Base-by-base conservation (phyloP, 2,329 filamentous ascomycete species). In the Aureobasidium sp. region DNA sequence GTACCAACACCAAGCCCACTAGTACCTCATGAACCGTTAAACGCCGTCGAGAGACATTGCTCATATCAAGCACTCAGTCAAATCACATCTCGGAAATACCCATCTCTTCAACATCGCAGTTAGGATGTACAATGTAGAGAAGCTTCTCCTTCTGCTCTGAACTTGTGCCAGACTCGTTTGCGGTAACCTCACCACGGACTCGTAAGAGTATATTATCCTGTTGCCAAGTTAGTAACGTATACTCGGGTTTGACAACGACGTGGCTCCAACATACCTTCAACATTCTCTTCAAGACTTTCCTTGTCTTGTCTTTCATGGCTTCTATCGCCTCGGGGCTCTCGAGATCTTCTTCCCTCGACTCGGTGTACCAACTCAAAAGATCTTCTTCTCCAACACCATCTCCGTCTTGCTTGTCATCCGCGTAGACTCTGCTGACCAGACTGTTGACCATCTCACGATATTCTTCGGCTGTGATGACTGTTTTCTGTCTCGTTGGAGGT, bases 391-490 rank as follows among this genome's bases (percentile, higher is more conserved):
- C 88, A 12, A 97, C 87, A 62, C 94, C 94, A 67, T 96, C 90
- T 44, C 90, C 90, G 0, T 79, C 83, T 12, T 81, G 78, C 7
- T 81, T 74, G 75, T 97, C 91, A 69, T 96, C 91, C 61, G 93
- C 88, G 68, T 88, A 90, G 68, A 99, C 85, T 27, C 88, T 85
- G 67, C 87, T 84, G 33, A 97, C 89, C 50, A 99, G 80, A 70
- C 90, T 76, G 72, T 96, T 96, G 63, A 96, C 84, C 74, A 97
- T 96, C 70, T 84, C 82, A 72, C 93, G 89, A 75, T 96, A 99
- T 75, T 96, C 94, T 70, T 97, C 93, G 91, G 95, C 71, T 99
- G 93, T 70, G 91, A 94, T 60, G 90, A 94, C 77, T 88, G 91
- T 67, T 81, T 79, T 54, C n/a, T 24, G 31, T 52, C 19, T 37